A percentile compares a stretch with the other conserved stretches of the same genome.
Conservation (phyloP, 106 monocot genomes). For the Acanthochlamys bracteata region DNA sequence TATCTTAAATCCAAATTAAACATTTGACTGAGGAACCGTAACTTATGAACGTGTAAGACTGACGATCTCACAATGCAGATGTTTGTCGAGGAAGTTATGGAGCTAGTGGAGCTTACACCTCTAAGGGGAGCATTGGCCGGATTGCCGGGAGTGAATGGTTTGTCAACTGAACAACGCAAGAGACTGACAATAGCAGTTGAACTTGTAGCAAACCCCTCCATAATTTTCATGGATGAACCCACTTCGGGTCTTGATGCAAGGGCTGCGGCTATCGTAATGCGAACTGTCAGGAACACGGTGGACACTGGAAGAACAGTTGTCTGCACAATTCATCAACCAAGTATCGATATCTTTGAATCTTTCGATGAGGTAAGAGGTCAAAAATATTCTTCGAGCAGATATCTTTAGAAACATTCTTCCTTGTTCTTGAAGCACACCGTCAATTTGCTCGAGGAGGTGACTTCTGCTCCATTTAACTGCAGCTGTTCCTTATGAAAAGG, state of each 20-base stretch:
- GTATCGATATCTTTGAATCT: constrained; percentile 38
- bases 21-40: background rate
- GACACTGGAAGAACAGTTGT: constrained; percentile 42
- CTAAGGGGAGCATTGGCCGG: constrained; percentile 24
- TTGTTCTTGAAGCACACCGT: no score
- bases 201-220: constrained; percentile 36
- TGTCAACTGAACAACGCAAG: constrained; percentile 41
- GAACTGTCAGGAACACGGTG: constrained; percentile 39
- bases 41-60: no score
- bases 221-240: constrained; percentile 43
- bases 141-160: constrained; percentile 31
- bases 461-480: background rate
- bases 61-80: no score
- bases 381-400: no score
- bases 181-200: constrained; percentile 44
- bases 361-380: constrained; percentile 32
- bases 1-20: background rate
- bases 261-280: constrained; percentile 41
- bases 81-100: constrained; percentile 41
- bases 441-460: no score
- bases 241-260: constrained; percentile 42
- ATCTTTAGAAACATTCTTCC: no score
- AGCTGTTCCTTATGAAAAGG: constrained; percentile 24
- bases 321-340: constrained; percentile 42
- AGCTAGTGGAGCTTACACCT: constrained; percentile 26